Evolutionary conservation across 495 filamentous ascomycete genomes (phyloP).

Genomic region (Cetradonia linearis): DNA sequence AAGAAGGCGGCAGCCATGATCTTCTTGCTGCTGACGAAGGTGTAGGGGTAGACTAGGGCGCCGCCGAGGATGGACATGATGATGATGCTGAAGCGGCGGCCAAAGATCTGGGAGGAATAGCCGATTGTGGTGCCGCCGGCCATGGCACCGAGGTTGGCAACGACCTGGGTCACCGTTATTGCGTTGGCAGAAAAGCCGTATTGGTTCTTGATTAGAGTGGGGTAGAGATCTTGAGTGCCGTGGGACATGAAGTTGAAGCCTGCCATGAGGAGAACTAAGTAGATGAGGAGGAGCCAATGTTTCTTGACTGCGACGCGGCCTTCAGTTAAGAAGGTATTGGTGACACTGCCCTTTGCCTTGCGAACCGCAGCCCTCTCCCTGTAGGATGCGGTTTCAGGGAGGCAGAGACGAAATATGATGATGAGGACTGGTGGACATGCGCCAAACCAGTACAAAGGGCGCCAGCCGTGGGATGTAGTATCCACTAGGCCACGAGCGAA

Average conservation of each 20-base stretch:
- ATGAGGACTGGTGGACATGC: conserved; percentile 71
- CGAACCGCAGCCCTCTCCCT: conserved; percentile 51
- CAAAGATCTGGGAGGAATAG: conserved; percentile 71
- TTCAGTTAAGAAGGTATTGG: conserved; percentile 58
- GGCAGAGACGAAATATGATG: conserved; percentile 62
- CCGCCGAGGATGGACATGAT: conserved; percentile 66
- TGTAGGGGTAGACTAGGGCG: conserved; percentile 73
- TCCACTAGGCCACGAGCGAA: conserved; percentile 64
- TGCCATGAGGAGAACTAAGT: conserved; percentile 77
- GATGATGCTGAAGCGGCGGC: conserved; percentile 72
- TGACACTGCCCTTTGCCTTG: conserved; percentile 38
- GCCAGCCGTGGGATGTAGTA: conserved; percentile 64
- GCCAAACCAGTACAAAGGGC: conserved; percentile 82
- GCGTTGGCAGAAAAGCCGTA: conserved; percentile 59
- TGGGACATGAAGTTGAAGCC: conserved; percentile 94
- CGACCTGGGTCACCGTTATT: conserved; percentile 75
- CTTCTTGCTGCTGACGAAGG: conserved; percentile 47
- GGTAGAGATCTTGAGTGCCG: conserved; percentile 85
- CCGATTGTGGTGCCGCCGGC: conserved; percentile 66
- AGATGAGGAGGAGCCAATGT: conserved; percentile 70
- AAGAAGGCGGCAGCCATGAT: conserved; percentile 84
- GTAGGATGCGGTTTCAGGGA: conserved; percentile 69
- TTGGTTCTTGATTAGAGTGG: conserved; percentile 71
- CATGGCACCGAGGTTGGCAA: conserved; percentile 76
- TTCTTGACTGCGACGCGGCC: conserved; percentile 64